Conservation (phyloP, 2,329 filamentous ascomycete genomes). For the Penicillium sp. region DNA sequence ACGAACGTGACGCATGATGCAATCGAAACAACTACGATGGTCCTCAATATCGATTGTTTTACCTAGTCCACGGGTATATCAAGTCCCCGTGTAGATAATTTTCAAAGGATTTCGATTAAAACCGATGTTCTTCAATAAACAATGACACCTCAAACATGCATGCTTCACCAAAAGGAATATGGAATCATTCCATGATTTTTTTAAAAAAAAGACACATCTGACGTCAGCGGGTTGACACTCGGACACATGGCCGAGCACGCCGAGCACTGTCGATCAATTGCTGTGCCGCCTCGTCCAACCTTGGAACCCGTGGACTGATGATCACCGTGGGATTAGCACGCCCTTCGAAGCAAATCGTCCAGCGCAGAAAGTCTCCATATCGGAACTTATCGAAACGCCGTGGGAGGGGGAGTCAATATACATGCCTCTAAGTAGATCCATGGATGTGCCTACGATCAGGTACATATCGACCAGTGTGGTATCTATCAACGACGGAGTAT, state of each 20-base stretch:
- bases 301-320: background rate
- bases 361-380: background rate
- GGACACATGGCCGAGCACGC: conserved; percentile 6
- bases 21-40: background rate
- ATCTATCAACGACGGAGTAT: too few species aligned
- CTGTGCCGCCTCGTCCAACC: conserved; percentile 4
- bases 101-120: too few species aligned
- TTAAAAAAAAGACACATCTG: conserved; percentile 1
- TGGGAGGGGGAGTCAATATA: background rate
- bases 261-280: conserved; percentile 10
- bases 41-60: too few species aligned
- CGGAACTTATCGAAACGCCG: background rate
- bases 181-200: background rate
- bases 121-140: too few species aligned
- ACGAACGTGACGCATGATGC: background rate
- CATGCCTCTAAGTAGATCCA: too few species aligned
- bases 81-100: too few species aligned
- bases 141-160: too few species aligned
- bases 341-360: background rate
- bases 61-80: too few species aligned
- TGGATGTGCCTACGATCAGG: background rate
- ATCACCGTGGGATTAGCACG: background rate
- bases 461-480: too few species aligned
- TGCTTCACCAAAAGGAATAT: too few species aligned
- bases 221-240: conserved; percentile 15